Evolutionary conservation across 768 basidiomycete species (phyloP), one percentile per base, ranked within the genome.

Genomic region (Mycena albidolilacea): DNA sequence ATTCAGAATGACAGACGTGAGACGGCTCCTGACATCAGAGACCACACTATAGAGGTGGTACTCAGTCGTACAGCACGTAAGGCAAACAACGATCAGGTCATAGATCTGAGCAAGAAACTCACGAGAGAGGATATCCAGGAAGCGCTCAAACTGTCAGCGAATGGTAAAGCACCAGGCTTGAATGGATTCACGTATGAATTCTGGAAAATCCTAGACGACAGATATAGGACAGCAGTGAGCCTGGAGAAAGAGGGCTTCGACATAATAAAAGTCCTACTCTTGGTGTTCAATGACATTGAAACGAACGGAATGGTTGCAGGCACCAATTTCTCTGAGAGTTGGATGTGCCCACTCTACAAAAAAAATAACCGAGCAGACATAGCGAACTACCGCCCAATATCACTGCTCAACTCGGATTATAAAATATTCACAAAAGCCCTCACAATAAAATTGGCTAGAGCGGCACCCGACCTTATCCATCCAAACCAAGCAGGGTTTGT

Each of bases 181-280:
- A 41, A 61, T 15, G 60, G 60, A 5, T 44, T 61, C 7, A 61
- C 60, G 11, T 61, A 61, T 21, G 60, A 61, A 14, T n/a, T 61
- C 8, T 43, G 41, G 41, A 43, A 43, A 43, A 43, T 14, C 8
- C 41, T 43, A 14, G 41, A 43, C 12, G 41, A 41, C 1, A 21
- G 60, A 21, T 44, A 14, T 14, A 7, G 44, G 5, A 61, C 60
- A 7, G 41, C 41, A 12, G 5, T 4, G 8, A 44, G n/a, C n/a
- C 41, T 30, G 5, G 10, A 44, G 3, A 61, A 44, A 44, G 41
- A 41, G 1, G 41, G 41, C 5, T 61, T 61, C 14, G 60, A 61
- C 55, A 57, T 57, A 11, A 9, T 57, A n/a, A 6, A 11, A 5
- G 30, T 14, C 23, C 8, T 57, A 11, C 23, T 9, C 8, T 9